A percentile compares a stretch with the other conserved stretches of the same genome.
These are phyloP conservation scores for Lentinus tigrinus DNA, from an alignment of 768 basidiomycete species.

Conservation along the genomic window DNA sequence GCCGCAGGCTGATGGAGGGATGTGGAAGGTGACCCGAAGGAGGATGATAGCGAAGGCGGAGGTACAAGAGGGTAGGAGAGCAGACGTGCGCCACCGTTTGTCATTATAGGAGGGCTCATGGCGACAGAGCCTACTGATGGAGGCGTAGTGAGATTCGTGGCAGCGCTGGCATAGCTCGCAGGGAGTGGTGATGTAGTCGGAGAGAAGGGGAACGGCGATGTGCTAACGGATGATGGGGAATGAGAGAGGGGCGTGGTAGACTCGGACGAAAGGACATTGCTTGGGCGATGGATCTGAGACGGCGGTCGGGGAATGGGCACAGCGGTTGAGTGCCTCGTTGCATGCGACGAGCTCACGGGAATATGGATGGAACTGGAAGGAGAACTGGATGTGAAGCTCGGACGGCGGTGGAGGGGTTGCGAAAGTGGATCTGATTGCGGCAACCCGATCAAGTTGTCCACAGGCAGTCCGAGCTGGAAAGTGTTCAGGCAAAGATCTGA, in stretches of 20 bases:
- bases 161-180: conserved; percentile 53
- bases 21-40: conserved; percentile 45
- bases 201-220: conserved; percentile 64
- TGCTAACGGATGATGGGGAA: conserved; percentile 63
- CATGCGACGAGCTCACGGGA: conserved; percentile 30
- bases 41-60: conserved; percentile 50
- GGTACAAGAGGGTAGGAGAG: conserved; percentile 83
- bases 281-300: conserved; percentile 60
- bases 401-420: conserved; percentile 67
- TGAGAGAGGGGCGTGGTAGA: conserved; percentile 63
- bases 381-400: conserved; percentile 37
- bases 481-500: neutral
- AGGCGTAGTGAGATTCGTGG: conserved; percentile 72
- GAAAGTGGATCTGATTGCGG: conserved; percentile 64
- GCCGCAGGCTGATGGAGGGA: conserved; percentile 8
- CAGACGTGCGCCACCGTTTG: conserved; percentile 36
- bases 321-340: conserved; percentile 42
- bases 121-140: conserved; percentile 60
- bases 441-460: conserved; percentile 78
- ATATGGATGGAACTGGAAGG: conserved; percentile 44
- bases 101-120: conserved; percentile 35
- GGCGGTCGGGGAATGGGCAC: conserved; percentile 78
- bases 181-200: conserved; percentile 58
- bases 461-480: conserved; percentile 64
- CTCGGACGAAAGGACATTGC: conserved; percentile 41